Base-by-base conservation (phyloP, 2,329 filamentous ascomycete species). In the Sarocladium strictum region DNA sequence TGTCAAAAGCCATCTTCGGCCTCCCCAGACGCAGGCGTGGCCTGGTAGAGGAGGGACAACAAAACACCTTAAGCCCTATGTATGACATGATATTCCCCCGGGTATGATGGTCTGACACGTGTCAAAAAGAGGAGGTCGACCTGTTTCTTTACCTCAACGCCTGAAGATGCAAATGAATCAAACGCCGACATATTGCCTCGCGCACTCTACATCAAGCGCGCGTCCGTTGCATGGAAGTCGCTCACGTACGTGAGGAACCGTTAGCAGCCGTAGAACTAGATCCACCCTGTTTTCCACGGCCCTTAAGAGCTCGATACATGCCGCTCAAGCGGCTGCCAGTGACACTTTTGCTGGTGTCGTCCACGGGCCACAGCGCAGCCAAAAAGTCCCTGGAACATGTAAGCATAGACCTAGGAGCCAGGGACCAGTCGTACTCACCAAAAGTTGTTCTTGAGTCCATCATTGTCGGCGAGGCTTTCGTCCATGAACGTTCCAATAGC, bases 401-500 rank as follows among this genome's bases (percentile, higher is more conserved):
- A 58, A 68, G 62, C 54, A 37, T 9, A 3, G 10, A 11, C 26
- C 24, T 27, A 17, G 9, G 17, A 7, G 12, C 2, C 4, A 17
- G n/a, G 14, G 10, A 3, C 15, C 23, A 21, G 41, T 11, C 14
- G 14, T 21, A 24, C 15, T 19, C 27, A 33, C 10, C 35, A 81
- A 55, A 80, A 72, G 52, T 76, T 75, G 50, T 74, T 73, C 60
- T 78, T 76, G 38, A 79, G 64, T 57, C 69, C 68, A 47, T 70
- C 67, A 33, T 72, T 67, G 11, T 69, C 67, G 51, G 67, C 63
- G 27, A 73, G 61, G 55, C 67, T 68, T 57, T 70, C 71, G 51
- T 80, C 77, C 58, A 86, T 79, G 61, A 84, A 85, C 55, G 80
- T 78, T 53, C 84, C 84, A 65, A 87, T 83, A 3, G 76, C 76